These are phyloP conservation scores for Meyerozyma carpophila DNA, from an alignment of 1,139 yeast genomes.

Conservation along the genomic window DNA sequence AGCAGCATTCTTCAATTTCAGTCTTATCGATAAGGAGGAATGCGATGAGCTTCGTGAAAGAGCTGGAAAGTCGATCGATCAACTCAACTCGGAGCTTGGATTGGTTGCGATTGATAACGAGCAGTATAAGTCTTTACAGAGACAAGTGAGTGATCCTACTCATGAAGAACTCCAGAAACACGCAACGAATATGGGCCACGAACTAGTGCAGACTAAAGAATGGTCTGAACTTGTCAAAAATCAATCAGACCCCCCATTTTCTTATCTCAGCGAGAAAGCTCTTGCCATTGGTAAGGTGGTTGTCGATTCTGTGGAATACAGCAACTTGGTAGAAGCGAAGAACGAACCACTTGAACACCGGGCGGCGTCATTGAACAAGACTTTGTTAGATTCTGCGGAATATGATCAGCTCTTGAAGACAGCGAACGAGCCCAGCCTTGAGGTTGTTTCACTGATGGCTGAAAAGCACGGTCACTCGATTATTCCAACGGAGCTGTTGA, in stretches of 20 bases:
- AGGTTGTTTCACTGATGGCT: slow-evolving; percentile 7
- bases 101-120: slow-evolving; percentile 12
- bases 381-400: slow-evolving; percentile 13
- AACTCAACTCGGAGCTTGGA: slow-evolving; percentile 4
- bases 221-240: neutral
- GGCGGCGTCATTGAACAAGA: slow-evolving; percentile 11
- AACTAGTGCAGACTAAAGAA: neutral
- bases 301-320: slow-evolving; percentile 6
- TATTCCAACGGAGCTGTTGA: slow-evolving; percentile 2
- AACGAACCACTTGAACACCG: slow-evolving; percentile 10
- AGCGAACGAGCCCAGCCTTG: slow-evolving; percentile 12
- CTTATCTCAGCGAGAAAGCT: slow-evolving; percentile 16
- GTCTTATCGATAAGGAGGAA: slow-evolving; percentile 13
- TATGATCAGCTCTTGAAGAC: slow-evolving; percentile 3
- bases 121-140: slow-evolving; percentile 12
- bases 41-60: slow-evolving; percentile 9
- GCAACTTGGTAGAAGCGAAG: neutral
- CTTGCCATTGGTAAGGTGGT: slow-evolving; percentile 12
- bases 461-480: neutral
- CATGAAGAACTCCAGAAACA: neutral
- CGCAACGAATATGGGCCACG: neutral
- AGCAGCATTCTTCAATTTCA: slow-evolving; percentile 14
- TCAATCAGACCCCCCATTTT: slow-evolving; percentile 7
- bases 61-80: slow-evolving; percentile 1
- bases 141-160: slow-evolving; percentile 13